A percentile compares a stretch with the other conserved stretches of the same genome.
phyloP scores from a whole-genome alignment of 2,329 filamentous ascomycete genomes.

The Ceratocystis variospora region DNA sequence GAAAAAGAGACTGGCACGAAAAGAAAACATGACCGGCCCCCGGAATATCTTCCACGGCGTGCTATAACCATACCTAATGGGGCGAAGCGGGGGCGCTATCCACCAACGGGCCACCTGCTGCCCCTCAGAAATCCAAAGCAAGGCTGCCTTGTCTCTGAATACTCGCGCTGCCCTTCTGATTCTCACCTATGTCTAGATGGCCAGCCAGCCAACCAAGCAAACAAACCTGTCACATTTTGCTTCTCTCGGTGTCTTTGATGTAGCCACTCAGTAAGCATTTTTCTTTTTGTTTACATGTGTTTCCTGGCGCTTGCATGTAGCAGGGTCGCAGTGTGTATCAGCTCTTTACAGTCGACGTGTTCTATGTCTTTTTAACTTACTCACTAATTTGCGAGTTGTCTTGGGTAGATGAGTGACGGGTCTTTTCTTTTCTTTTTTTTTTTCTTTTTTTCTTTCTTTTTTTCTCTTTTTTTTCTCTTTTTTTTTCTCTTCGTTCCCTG shows the following conservation, averaged over 20 bases:
- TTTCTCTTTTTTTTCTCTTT: not conserved
- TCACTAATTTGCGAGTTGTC: not conserved
- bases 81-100: too few species aligned
- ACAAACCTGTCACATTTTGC: not conserved
- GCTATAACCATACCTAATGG: too few species aligned
- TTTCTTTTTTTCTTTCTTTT: not conserved
- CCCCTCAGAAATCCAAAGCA: too few species aligned
- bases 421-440: not conserved
- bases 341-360: not conserved
- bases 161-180: too few species aligned
- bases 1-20: not conserved
- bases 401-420: not conserved
- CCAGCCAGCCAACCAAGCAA: not conserved
- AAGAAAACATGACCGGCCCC: not conserved
- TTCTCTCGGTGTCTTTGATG: not conserved
- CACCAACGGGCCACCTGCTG: too few species aligned
- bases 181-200: not conserved
- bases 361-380: too few species aligned
- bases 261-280: too few species aligned
- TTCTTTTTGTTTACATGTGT: not conserved
- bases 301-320: too few species aligned
- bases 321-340: not conserved
- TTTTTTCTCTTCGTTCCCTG: not conserved
- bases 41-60: not conserved
- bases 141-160: not conserved